Evolutionary conservation across 768 basidiomycete genomes (phyloP).

Genomic region (Collybia nuda): DNA sequence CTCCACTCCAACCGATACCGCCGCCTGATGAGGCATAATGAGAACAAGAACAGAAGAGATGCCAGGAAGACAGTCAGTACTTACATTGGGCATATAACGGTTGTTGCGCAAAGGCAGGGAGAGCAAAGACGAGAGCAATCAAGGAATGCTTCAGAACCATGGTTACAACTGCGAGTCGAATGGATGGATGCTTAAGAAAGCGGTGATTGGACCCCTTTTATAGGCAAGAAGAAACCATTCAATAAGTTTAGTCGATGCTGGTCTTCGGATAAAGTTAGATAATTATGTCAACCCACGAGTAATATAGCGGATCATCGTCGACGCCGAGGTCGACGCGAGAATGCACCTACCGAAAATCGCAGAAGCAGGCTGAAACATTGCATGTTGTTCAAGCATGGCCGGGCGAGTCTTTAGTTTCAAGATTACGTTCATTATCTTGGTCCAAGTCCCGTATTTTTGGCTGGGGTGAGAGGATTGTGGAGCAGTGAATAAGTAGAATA

Average conservation of each 20-base stretch:
- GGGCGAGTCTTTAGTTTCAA: no score
- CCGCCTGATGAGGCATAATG: constrained; percentile 23
- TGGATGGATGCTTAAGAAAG: background rate
- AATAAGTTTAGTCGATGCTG: background rate
- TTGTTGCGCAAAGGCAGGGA: constrained; percentile 27
- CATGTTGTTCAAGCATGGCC: background rate
- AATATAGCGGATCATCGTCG: background rate
- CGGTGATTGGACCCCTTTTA: background rate
- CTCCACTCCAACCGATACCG: constrained; percentile 34
- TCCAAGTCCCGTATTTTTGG: no score
- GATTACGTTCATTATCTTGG: no score
- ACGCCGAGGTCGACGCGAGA: constrained; percentile 1
- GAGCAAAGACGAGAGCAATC: constrained; percentile 21
- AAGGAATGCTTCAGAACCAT: constrained; percentile 24
- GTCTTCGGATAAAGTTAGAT: background rate
- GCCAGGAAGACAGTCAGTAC: background rate
- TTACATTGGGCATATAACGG: constrained; percentile 29
- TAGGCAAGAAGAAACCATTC: background rate
- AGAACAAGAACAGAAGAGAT: background rate
- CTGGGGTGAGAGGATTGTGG: no score
- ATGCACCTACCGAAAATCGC: background rate
- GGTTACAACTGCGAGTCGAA: background rate
- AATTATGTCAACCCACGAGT: background rate
- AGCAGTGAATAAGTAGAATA: no score
- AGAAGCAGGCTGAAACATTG: background rate